Conservation (phyloP, 2,329 filamentous ascomycete genomes). For the Penicillium decumbens region DNA sequence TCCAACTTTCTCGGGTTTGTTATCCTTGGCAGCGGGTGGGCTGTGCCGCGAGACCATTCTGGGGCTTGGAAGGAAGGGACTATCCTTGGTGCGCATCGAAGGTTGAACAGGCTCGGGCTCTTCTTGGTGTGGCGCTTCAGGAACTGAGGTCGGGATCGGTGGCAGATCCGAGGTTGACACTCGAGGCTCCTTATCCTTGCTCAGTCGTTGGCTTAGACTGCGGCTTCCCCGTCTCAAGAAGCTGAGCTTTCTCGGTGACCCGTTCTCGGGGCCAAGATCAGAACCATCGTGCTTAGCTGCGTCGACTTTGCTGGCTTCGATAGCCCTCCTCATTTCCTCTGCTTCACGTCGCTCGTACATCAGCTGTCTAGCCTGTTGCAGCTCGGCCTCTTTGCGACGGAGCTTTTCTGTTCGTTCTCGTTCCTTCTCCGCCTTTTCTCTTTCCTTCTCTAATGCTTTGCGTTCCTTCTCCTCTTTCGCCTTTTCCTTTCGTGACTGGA, state of each 20-base stretch:
- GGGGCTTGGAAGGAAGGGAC: constrained; percentile 12
- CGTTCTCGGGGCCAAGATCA: constrained; percentile 42
- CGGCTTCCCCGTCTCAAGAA: constrained; percentile 69
- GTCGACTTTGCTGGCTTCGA: constrained; percentile 63
- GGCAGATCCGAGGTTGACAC: constrained; percentile 27
- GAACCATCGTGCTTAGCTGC: constrained; percentile 40
- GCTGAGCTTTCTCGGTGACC: constrained; percentile 51
- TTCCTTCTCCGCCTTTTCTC: constrained; percentile 53
- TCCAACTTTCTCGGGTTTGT: constrained; percentile 12
- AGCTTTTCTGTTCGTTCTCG: constrained; percentile 54
- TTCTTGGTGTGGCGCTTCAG: constrained; percentile 16
- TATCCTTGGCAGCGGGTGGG: constrained; percentile 13
- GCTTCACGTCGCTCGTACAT: constrained; percentile 51
- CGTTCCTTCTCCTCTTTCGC: constrained; percentile 56
- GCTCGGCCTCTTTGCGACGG: constrained; percentile 54
- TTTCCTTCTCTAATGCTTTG: constrained; percentile 45
- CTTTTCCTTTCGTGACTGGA: constrained; percentile 64
- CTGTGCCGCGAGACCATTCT: constrained; percentile 17
- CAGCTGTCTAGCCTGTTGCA: constrained; percentile 33
- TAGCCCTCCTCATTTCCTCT: constrained; percentile 59
- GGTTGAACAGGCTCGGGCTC: constrained; percentile 10
- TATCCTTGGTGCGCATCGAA: constrained; percentile 13
- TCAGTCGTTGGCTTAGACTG: constrained; percentile 70
- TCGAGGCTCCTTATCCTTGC: constrained; percentile 37
- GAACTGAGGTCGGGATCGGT: constrained; percentile 14